Base-by-base conservation (phyloP, 495 filamentous ascomycete genomes). In the Baudoinia panamericana region DNA sequence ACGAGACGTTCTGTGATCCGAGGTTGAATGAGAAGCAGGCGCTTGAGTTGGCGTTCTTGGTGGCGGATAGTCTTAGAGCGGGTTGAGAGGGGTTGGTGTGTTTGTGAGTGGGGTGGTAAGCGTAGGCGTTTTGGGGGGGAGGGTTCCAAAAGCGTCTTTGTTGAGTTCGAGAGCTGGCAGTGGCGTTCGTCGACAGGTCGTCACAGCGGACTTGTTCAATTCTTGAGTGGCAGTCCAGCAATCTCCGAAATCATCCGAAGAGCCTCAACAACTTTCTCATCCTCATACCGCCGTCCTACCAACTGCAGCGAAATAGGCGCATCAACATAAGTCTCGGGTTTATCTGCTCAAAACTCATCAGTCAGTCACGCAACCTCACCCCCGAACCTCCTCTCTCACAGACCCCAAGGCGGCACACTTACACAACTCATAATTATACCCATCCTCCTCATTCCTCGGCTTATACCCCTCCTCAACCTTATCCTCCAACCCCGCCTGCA, bases 11-110 rank as follows among this genome's bases (percentile, higher is more conserved):
- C 66, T 97, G 90, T 59, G 90, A 97, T 56, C 90, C 90, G 3
- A 63, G 90, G 9, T 64, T 97, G 32, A 97, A 97, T 56, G 90
- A 96, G 70, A 94, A 95, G 60, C 90, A 97, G 65, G 85, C 90
- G 12, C 69, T 97, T 18, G 90, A 97, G 62, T 61, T 95, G 56
- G 85, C 90, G 1, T 97, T 97, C 59, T 60, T 97, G 55, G 76
- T 97, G 40, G 90, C 90, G 1, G 84, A 81, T 6, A 83, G 84
- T 56, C 93, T 79, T 60, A 64, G 80, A 2, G 35, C n/a, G 33
- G 32, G 24, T 11, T 24, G 29, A 42, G 39, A 11, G 13, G 11
- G 18, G 26, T 20, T 42, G 39, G 6, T 12, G 38, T 2, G 22
- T 31, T 30, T n/a, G n/a, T n/a, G n/a, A n/a, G n/a, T n/a, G n/a